phyloP scores from a whole-genome alignment of 139 green algal species.

The Chlorella sp. region DNA sequence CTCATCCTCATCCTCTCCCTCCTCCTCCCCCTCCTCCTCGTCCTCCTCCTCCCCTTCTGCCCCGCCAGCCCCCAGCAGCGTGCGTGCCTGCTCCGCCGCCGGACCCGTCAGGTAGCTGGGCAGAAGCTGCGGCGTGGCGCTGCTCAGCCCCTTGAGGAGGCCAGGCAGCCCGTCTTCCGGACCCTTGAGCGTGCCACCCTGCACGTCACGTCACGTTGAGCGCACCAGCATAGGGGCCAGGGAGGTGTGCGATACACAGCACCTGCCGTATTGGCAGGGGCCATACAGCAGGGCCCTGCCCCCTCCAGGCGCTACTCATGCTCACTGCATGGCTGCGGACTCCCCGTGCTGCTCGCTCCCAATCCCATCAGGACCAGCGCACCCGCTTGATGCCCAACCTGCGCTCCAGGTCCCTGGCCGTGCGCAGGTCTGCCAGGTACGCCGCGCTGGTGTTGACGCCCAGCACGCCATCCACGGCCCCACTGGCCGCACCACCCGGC shows the following conservation, averaged over 20 bases:
- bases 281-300: too few species aligned
- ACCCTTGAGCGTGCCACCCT: slow-evolving; percentile 1
- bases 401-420: background rate
- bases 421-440: slow-evolving; percentile 4
- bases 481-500: background rate
- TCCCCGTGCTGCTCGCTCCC: too few species aligned
- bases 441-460: slow-evolving; percentile 1
- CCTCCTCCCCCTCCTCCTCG: background rate
- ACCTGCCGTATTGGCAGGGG: too few species aligned
- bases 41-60: slow-evolving; percentile 1
- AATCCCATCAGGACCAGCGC: background rate
- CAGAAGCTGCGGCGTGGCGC: background rate
- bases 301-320: too few species aligned
- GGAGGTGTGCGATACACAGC: too few species aligned
- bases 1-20: background rate
- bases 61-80: background rate
- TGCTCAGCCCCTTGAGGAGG: background rate
- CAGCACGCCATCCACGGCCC: background rate
- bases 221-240: too few species aligned
- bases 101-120: background rate
- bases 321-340: too few species aligned
- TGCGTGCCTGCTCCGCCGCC: background rate
- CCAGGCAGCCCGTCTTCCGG: slow-evolving; percentile 2
- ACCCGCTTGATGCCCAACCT: slow-evolving; percentile 9
- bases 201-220: too few species aligned